phyloP scores from a whole-genome alignment of 2,329 filamentous ascomycete genomes.

The Diaporthe batatas region DNA sequence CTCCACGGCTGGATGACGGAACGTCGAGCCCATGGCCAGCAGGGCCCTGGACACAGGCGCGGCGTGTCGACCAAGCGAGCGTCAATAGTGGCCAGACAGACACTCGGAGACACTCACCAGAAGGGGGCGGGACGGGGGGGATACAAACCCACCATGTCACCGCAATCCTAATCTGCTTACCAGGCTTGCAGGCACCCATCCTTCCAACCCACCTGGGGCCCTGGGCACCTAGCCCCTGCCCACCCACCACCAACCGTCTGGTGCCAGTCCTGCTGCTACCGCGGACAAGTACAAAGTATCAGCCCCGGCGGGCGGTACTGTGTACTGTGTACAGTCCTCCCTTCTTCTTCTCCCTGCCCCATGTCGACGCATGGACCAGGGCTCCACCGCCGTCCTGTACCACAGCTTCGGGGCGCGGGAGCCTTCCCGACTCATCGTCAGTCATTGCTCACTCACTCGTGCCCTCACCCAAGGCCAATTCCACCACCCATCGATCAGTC shows the following conservation, averaged over 20 bases:
- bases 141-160: slow-evolving; percentile 28
- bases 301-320: neutral
- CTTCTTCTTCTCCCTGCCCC: neutral
- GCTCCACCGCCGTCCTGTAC: slow-evolving; percentile 19
- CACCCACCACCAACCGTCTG: slow-evolving; percentile 1
- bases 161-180: slow-evolving; percentile 26
- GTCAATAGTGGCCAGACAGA: slow-evolving; percentile 25
- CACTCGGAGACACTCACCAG: slow-evolving; percentile 29
- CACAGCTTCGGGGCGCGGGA: slow-evolving; percentile 30
- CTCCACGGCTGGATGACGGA: slow-evolving; percentile 27
- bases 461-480: no score
- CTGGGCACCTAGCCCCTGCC: neutral
- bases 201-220: neutral
- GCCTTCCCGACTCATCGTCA: slow-evolving; percentile 15
- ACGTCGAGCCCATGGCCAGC: no score
- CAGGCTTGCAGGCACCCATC: slow-evolving; percentile 6
- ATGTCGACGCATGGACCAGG: slow-evolving; percentile 26
- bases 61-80: slow-evolving; percentile 30
- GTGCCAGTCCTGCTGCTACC: neutral
- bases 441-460: neutral
- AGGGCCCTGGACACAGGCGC: slow-evolving; percentile 21
- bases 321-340: slow-evolving; percentile 18
- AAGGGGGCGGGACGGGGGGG: slow-evolving; percentile 8
- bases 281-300: slow-evolving; percentile 22
- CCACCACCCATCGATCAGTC: neutral